These are phyloP conservation scores for Ganoderma multipileum DNA, from an alignment of 1,284 basidiomycete genomes.

Conservation along the genomic window DNA sequence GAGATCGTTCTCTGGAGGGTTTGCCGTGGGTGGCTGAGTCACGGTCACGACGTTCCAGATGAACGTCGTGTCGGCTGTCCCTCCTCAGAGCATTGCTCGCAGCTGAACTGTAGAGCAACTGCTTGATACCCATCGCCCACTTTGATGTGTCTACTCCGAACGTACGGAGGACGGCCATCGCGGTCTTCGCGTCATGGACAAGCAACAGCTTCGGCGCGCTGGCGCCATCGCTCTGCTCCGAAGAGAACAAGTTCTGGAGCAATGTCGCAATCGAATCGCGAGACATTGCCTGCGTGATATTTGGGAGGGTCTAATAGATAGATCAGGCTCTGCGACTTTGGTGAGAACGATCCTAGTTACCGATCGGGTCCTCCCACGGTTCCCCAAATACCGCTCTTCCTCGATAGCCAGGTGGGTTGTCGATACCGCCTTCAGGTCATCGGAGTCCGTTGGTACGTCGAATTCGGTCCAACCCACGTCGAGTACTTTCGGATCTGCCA, in stretches of 20 bases:
- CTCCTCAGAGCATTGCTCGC: neutral
- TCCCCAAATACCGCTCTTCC: constrained; percentile 35
- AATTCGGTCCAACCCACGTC: constrained; percentile 43
- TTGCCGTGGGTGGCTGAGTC: neutral
- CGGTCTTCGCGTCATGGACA: constrained; percentile 35
- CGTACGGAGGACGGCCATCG: constrained; percentile 30
- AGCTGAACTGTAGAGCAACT: constrained; percentile 30
- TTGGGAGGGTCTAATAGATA: constrained; percentile 16
- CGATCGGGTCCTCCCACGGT: constrained; percentile 31
- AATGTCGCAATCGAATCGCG: constrained; percentile 14
- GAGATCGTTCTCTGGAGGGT: constrained; percentile 30
- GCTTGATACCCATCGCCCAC: constrained; percentile 35
- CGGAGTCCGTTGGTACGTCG: constrained; percentile 26
- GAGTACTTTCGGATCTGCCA: constrained; percentile 39
- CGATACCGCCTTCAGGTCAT: constrained; percentile 25
- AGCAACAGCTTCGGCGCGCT: constrained; percentile 36
- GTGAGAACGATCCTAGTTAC: constrained; percentile 17
- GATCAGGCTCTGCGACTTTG: neutral
- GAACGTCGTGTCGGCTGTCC: neutral
- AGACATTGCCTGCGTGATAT: constrained; percentile 19
- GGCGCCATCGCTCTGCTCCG: constrained; percentile 5
- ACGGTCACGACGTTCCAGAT: neutral
- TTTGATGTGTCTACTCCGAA: constrained; percentile 35
- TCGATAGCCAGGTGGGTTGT: constrained; percentile 36
- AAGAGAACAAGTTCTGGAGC: constrained; percentile 30